A percentile compares a stretch with the other conserved stretches of the same genome.
These are phyloP conservation scores for Malassezia obtusa DNA, from an alignment of 1,284 basidiomycete species.

Conservation along the genomic window DNA sequence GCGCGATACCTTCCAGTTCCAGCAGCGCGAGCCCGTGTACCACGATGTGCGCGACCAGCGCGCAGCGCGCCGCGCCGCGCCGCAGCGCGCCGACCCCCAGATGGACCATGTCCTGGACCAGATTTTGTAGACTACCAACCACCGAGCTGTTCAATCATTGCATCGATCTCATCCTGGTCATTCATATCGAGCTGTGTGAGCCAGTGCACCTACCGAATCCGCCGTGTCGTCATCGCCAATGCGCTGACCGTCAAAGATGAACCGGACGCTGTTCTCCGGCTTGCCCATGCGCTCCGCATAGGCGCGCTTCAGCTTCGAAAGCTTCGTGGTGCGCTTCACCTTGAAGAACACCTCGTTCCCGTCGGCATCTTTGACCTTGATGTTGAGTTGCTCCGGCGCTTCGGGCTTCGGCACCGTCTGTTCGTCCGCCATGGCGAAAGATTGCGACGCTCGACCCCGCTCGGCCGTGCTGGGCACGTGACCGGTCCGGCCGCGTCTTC, in stretches of 20 bases:
- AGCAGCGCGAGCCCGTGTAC: conserved; percentile 33
- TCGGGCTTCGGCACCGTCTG: conserved; percentile 38
- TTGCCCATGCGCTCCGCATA: conserved; percentile 90
- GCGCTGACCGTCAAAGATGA: conserved; percentile 45
- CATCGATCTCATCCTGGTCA: conserved; percentile 47
- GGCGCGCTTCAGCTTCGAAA: conserved; percentile 83
- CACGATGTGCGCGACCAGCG: conserved; percentile 39
- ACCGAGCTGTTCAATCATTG: conserved; percentile 46
- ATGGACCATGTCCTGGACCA: conserved; percentile 15
- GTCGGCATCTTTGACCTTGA: conserved; percentile 48
- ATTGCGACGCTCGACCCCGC: not conserved
- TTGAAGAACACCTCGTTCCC: conserved; percentile 95
- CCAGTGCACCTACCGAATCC: conserved; percentile 32
- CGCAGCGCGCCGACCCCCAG: not conserved
- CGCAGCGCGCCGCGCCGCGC: not conserved
- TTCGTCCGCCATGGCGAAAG: conserved; percentile 33
- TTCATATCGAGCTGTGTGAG: conserved; percentile 40
- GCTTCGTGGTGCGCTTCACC: conserved; percentile 86
- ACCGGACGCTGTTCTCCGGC: conserved; percentile 45
- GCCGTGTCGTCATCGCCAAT: conserved; percentile 46
- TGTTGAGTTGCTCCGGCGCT: conserved; percentile 45
- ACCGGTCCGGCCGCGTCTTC: not conserved
- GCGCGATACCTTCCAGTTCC: conserved; percentile 31
- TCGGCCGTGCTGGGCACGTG: conserved; percentile 11
- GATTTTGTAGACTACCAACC: conserved; percentile 22